Evolutionary conservation across 2,329 filamentous ascomycete genomes (phyloP).

Genomic region (Botryosphaeria dothidea): DNA sequence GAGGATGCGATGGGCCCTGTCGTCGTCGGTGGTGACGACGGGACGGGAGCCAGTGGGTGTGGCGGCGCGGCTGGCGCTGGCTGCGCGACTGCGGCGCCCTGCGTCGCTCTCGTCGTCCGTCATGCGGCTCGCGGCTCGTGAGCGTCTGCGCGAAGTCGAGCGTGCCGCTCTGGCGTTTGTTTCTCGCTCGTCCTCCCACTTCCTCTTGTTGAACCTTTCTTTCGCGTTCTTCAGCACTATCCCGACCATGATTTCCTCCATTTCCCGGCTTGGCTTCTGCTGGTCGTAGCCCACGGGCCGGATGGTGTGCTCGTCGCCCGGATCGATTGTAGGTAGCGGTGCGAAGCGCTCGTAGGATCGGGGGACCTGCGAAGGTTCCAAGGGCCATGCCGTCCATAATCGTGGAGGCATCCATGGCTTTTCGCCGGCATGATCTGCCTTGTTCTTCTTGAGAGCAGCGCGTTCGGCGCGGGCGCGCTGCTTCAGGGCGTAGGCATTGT

Average conservation of each 20-base stretch:
- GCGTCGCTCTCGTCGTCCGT: neutral
- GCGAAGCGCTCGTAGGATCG: conserved; percentile 53
- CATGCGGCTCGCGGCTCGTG: conserved; percentile 23
- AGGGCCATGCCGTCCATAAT: conserved; percentile 84
- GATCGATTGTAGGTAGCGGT: conserved; percentile 37
- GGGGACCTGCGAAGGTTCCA: conserved; percentile 64
- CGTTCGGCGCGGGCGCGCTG: conserved; percentile 35
- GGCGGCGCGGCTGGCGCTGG: neutral
- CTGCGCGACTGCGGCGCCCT: neutral
- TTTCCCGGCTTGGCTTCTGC: conserved; percentile 56
- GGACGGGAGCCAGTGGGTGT: conserved; percentile 37
- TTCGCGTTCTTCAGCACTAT: conserved; percentile 67
- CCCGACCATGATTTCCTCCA: conserved; percentile 72
- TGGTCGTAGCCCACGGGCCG: conserved; percentile 39
- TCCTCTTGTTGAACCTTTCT: conserved; percentile 53
- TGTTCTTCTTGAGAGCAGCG: conserved; percentile 23
- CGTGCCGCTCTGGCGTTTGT: conserved; percentile 20
- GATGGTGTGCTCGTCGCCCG: conserved; percentile 55
- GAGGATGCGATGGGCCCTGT: conserved; percentile 64
- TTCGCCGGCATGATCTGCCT: conserved; percentile 35
- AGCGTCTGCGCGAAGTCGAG: neutral
- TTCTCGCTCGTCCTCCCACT: conserved; percentile 32
- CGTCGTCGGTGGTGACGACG: conserved; percentile 69
- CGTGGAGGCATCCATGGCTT: conserved; percentile 50
- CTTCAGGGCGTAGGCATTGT: conserved; percentile 73